Evolutionary conservation across 1,139 yeast species (phyloP), one percentile per base, ranked within the genome.

Genomic region (Kodamaea fungicola): DNA sequence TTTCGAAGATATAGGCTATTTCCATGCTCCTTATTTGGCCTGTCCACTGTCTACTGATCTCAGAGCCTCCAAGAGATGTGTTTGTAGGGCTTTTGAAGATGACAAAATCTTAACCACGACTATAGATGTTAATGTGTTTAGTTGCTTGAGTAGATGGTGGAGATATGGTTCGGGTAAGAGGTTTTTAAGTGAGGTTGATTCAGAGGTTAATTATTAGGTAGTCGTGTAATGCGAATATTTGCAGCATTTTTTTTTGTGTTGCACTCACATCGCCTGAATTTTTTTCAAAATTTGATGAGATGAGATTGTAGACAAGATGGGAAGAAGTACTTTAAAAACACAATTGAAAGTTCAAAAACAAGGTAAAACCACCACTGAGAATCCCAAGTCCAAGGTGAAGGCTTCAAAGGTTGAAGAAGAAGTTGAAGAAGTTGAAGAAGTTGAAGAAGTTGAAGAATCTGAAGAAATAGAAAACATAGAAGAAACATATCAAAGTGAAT

Each of bases 141-240:
- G 95, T 49, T 89, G 97, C 61, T 61, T 89, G 41, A 78, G 85
- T 30, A 68, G 83, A 46, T 89, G 96, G 96, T 88, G 96, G 96
- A 76, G 76, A 48, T 72, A 74, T 47, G 92, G 94, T 0, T 53
- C 69, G 6, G 82, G 82, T 2, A 77, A 76, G 47, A 50, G 47
- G 6, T 76, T 77, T 43, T 46, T 75, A 24, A 69, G 70, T 42
- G 76, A 74, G 31, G 36, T 42, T 9, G 50, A 52, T 33, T 52
- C 48, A 30, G 31, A 34, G 1, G 34, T 39, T 9, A 27, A 27
- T 27, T n/a, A 9, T 12, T 27, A 27, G 12, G 13, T 22, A 32
- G 39, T 37, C 35, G 39, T 37, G 40, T 33, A 33, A 16, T 12
- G 31, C 32, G 25, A 30, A 25, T 31, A 23, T 32, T 32, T 24